phyloP scores from a whole-genome alignment of 148 eudicot species.

The Simmondsia chinensis region DNA sequence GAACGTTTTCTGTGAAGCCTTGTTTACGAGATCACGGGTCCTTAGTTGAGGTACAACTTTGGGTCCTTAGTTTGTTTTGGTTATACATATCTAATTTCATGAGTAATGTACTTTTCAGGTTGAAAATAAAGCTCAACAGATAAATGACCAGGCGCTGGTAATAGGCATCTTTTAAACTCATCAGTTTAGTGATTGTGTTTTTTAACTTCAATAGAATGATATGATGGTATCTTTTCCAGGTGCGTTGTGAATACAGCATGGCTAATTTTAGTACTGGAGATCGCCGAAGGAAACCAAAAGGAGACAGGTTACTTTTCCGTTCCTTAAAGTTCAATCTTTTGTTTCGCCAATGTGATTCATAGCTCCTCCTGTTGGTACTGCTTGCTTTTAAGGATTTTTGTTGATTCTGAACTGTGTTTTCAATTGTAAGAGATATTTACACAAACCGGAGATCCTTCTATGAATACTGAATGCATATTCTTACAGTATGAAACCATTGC shows the following conservation, averaged over 20 bases:
- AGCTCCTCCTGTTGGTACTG: no score
- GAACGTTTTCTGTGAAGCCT: no score
- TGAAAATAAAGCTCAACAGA: conserved; percentile 62
- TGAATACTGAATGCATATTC: no score
- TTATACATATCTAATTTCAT: conserved; percentile 1
- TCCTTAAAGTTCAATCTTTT: not conserved
- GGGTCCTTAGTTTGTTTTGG: not conserved
- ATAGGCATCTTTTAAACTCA: conserved; percentile 3
- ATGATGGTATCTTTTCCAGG: conserved; percentile 24
- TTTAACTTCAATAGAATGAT: not conserved
- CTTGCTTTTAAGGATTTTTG: no score
- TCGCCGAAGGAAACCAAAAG: conserved; percentile 88
- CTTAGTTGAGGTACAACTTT: no score
- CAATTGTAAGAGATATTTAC: no score
- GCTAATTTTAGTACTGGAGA: conserved; percentile 98
- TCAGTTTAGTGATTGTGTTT: not conserved
- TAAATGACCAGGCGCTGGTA: conserved; percentile 85
- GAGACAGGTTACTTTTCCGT: conserved; percentile 64
- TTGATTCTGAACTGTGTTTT: no score
- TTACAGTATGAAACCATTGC: no score
- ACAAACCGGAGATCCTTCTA: no score
- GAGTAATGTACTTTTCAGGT: conserved; percentile 41
- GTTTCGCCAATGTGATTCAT: not conserved
- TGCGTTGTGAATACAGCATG: conserved; percentile 93
- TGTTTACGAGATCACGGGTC: no score